Evolutionary conservation across 176 grass and related monocot species (phyloP).

Genomic region (Triticum timopheevii): DNA sequence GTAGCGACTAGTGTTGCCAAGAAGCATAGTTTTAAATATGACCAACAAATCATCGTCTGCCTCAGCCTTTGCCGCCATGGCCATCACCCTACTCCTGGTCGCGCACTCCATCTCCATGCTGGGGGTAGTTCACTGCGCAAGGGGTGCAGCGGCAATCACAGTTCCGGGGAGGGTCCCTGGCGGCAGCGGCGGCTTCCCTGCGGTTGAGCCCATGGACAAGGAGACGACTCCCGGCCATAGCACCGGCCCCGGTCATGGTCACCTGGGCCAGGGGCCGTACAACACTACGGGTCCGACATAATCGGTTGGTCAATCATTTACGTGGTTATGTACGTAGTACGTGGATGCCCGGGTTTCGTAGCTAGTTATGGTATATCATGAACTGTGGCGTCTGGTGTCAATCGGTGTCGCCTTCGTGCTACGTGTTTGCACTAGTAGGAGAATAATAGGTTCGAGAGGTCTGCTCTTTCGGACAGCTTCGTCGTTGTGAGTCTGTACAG

Average conservation of each 20-base stretch:
- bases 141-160: neutral
- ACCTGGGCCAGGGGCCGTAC: neutral
- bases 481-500: neutral
- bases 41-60: neutral
- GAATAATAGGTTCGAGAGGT: neutral
- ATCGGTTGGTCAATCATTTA: neutral
- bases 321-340: neutral
- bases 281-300: neutral
- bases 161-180: neutral
- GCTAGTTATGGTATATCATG: neutral
- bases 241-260: neutral
- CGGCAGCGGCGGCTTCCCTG: neutral
- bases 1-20: too few relatives aligned
- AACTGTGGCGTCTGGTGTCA: neutral
- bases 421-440: neutral
- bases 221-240: neutral
- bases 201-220: neutral
- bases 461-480: neutral
- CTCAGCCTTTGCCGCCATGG: neutral
- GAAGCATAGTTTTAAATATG: neutral
- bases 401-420: neutral
- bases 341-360: too few relatives aligned
- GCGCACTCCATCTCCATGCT: neutral
- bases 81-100: neutral
- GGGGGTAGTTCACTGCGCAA: neutral